Percentiles rank a stretch among this genome's conserved stretches.
Evolutionary conservation across 2,329 filamentous ascomycete species (phyloP).

Genomic region (Xylariaceae sp.): DNA sequence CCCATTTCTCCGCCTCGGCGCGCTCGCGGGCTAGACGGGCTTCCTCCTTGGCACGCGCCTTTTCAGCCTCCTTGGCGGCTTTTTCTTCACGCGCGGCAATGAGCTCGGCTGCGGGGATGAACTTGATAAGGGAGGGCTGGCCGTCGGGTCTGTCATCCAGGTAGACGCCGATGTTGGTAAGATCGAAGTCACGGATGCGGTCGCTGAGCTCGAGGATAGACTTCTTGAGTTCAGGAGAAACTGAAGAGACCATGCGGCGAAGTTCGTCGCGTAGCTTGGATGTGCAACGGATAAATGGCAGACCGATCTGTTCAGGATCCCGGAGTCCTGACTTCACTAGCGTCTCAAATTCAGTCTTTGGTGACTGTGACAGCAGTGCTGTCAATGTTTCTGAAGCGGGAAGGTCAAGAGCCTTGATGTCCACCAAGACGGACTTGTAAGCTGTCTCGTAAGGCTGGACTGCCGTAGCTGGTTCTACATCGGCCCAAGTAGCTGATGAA

Average conservation of each 20-base stretch:
- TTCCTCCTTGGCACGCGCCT: conserved; percentile 51
- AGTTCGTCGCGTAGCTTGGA: conserved; percentile 59
- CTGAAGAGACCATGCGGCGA: conserved; percentile 46
- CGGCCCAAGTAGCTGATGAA: conserved; percentile 34
- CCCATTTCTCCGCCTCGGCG: conserved; percentile 49
- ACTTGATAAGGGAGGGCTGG: conserved; percentile 67
- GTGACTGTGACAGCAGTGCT: conserved; percentile 39
- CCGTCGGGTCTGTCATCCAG: conserved; percentile 72
- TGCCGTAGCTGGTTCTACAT: conserved; percentile 41
- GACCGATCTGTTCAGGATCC: conserved; percentile 48
- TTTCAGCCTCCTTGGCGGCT: conserved; percentile 56
- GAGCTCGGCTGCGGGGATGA: conserved; percentile 52
- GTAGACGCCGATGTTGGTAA: conserved; percentile 79
- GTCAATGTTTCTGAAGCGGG: conserved; percentile 40
- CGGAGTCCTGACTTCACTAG: conserved; percentile 42
- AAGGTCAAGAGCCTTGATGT: conserved; percentile 45
- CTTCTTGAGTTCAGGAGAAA: conserved; percentile 53
- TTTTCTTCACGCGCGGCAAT: conserved; percentile 56
- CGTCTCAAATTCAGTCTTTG: conserved; percentile 43
- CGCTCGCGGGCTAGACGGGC: conserved; percentile 46
- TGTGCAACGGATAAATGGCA: conserved; percentile 51
- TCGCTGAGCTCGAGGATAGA: conserved; percentile 74
- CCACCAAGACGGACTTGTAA: conserved; percentile 41
- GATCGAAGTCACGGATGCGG: conserved; percentile 69
- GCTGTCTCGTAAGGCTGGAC: conserved; percentile 45